Percentiles rank a stretch among this genome's conserved stretches.
phyloP scores from a whole-genome alignment of 2,329 filamentous ascomycete genomes.

The Penicillium hordei region DNA sequence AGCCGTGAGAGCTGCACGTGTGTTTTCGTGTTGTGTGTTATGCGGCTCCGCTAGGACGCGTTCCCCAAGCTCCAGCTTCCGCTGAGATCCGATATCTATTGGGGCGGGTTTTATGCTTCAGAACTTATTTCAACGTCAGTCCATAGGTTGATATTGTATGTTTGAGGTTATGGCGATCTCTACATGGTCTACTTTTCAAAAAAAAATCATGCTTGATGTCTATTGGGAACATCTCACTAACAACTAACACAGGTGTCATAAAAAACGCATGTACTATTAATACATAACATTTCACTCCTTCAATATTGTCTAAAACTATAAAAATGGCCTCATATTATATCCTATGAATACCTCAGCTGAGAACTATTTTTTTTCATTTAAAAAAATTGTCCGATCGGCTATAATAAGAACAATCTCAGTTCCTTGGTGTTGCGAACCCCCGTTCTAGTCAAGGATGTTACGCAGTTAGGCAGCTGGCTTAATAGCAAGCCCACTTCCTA shows the following conservation, averaged over 20 bases:
- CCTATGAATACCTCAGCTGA: neutral
- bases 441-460: no score
- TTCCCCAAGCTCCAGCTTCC: conserved; percentile 1
- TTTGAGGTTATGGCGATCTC: neutral
- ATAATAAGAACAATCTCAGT: neutral
- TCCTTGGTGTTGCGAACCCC: neutral
- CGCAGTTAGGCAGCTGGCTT: no score
- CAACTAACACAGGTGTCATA: no score
- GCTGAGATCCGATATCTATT: neutral
- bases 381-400: neutral
- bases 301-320: no score
- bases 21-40: neutral
- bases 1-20: neutral
- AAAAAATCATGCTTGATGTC: neutral
- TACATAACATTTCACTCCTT: neutral
- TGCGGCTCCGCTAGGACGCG: conserved; percentile 6
- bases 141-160: neutral
- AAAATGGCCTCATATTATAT: neutral
- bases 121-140: conserved; percentile 3
- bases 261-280: neutral
- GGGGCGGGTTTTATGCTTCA: neutral
- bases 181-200: neutral
- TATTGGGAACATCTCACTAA: neutral
- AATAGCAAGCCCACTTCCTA: neutral
- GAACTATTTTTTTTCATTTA: neutral